Conservation (phyloP, 164 flowering plant species). For the Stephania cephalantha region DNA sequence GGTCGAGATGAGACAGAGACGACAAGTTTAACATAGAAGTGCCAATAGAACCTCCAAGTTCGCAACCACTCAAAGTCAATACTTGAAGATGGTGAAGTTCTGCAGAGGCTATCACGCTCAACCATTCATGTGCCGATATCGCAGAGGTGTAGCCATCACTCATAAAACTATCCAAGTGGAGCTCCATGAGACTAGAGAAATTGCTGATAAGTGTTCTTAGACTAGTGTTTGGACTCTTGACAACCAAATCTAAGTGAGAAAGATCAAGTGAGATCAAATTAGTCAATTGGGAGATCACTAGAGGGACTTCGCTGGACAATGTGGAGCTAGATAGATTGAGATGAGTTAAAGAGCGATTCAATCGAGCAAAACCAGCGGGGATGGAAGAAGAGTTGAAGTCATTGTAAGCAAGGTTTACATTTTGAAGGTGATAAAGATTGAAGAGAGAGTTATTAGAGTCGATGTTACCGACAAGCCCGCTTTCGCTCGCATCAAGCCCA, state of each 20-base stretch:
- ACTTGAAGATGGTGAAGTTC: not conserved
- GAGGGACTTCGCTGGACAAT: not conserved
- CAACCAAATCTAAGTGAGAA: not conserved
- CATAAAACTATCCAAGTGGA: constrained; percentile 27
- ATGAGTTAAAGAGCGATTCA: not conserved
- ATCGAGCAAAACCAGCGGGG: not conserved
- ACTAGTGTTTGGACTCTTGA: not conserved
- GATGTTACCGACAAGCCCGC: not conserved
- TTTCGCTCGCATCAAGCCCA: not conserved
- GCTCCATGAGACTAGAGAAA: constrained; percentile 18
- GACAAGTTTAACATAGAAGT: no score
- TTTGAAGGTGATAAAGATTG: not conserved
- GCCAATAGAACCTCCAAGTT: no score
- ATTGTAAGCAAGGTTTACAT: not conserved
- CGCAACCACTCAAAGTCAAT: no score
- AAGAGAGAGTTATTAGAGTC: not conserved
- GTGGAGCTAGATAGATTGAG: not conserved
- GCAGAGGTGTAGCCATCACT: constrained; percentile 2
- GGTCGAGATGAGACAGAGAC: no score
- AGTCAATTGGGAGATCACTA: no score
- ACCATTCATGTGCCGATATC: no score
- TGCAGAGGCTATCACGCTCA: no score
- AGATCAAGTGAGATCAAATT: no score
- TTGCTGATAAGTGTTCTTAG: constrained; percentile 18
- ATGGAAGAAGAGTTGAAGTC: not conserved